Evolutionary conservation across 352 stramenopile species (phyloP), one percentile per base, ranked within the genome.

Genomic region (Pythium rishiriense): DNA sequence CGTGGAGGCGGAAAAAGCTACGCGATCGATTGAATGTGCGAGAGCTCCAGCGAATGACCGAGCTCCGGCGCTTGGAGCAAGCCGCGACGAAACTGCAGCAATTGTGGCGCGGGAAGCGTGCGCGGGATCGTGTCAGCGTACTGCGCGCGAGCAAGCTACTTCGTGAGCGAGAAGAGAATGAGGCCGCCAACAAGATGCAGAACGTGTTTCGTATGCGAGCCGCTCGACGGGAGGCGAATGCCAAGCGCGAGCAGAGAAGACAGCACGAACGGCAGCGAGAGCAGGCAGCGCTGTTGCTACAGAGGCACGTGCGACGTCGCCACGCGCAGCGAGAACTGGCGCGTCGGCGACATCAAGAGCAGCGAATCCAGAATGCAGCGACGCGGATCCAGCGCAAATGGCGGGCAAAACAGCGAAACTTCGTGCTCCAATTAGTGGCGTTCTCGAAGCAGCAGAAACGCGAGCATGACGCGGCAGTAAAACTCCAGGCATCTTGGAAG

Each of bases 31-130:
- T 88, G 17, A 53, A 49, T 4, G 37, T 66, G n/a, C 60, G 70
- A 39, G 42, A 72, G 48, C 17, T 65, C 6, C 1, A 41, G 4
- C 56, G 51, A 4, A 61, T 67, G 15, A n/a, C 57, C 19, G 62
- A 55, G 15, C 19, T 62, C 10, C 57, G 64, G 22, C 51, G 58
- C 24, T 24, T 67, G 17, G 51, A 68, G 8, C 45, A 70, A 0
- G 79, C 76, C 14, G 78, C 80, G 1, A 61, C 71, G 12, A 81
- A 68, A n/a, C 70, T 98, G 29, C 90, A 98, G 68, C 73, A 87
- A 15, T 58, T 81, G 4, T 96, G 88, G 78, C 72, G 90, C 41
- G 82, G 79, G 8, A 85, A 81, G 51, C 60, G 73, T 17, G 70
- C 69, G 17, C 78, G 80, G 3, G 56, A 68, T 3, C 64, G 62